Evolutionary conservation across 768 basidiomycete species (phyloP).

Genomic region (Astraeus odoratus): DNA sequence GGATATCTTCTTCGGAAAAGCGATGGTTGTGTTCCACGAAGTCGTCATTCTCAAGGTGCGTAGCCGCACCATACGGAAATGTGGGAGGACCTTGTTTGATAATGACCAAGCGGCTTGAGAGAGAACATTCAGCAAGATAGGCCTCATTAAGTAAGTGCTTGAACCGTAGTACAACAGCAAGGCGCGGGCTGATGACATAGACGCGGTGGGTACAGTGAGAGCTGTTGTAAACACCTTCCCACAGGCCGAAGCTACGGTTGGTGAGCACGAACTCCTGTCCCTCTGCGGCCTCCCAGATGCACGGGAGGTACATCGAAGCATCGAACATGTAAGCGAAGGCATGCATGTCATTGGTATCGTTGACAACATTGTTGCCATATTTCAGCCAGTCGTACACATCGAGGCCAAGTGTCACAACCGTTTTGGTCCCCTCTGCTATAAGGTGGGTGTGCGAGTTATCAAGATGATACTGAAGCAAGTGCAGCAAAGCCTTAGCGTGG

Average conservation of each 20-base stretch:
- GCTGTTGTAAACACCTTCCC: constrained; percentile 27
- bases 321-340: constrained; percentile 20
- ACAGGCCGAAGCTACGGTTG: constrained; percentile 27
- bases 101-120: background rate
- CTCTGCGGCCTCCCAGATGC: constrained; percentile 31
- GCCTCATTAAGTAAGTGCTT: background rate
- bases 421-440: no score
- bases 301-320: constrained; percentile 25
- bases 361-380: background rate
- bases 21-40: no score
- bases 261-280: constrained; percentile 29
- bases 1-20: no score
- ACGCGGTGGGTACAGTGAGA: constrained; percentile 21
- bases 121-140: background rate
- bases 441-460: constrained; percentile 23
- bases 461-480: constrained; percentile 27
- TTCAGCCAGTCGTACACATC: constrained; percentile 1
- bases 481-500: constrained; percentile 24
- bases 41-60: no score
- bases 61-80: no score
- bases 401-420: constrained; percentile 1
- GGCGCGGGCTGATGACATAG: constrained; percentile 31
- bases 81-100: no score
- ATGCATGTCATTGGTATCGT: background rate
- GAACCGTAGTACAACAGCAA: constrained; percentile 25